Base-by-base conservation (phyloP, 176 grass and related monocot genomes). In the Otatea glauca region DNA sequence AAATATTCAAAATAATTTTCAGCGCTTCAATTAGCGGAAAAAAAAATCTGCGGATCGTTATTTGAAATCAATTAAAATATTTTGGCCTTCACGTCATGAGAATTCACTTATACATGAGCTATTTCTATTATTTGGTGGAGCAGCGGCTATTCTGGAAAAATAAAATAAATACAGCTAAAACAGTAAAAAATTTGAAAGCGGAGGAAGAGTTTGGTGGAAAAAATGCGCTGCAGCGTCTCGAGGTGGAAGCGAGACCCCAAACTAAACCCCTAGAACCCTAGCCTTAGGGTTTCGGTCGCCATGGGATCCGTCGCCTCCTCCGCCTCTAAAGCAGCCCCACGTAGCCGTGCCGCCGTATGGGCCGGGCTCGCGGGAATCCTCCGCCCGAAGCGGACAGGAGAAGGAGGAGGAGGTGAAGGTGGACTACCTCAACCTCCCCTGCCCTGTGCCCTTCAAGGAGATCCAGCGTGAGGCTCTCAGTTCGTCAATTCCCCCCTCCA, bases 381-480 rank as follows among this genome's bases (percentile, higher is more conserved):
- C n/a, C 96, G 84, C 34, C n/a, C n/a, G n/a, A n/a, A n/a, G n/a
- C 79, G 59, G 80, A 92, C 14, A 92, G 9, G 72, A 76, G 77
- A 76, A 73, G 65, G 73, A 73, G 65, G 76, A 84, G 85, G 66
- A 72, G 81, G 79, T 86, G 89, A 96, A 96, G 84, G 96, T 91
- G 48, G 96, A 95, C 93, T 98, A 94, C 88, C 84, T 95, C 83
- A 95, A 95, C 61, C 93, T 98, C 13, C 96, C 96, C 13, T 98
- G 96, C 54, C 96, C 96, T 7, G 77, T 98, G 25, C 88, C 96
- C 13, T 98, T 93, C 76, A 93, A 98, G 75, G 96, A 98, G 96
- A 95, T 98, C 93, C 96, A 98, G 85, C 96, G 96, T 27, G 96
- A 98, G 88, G 93, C 96, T 25, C 89, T 98, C 80, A 98, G 96